phyloP scores from a whole-genome alignment of 371 early-diverging fungal genomes.

The Apophysomyces sp. region DNA sequence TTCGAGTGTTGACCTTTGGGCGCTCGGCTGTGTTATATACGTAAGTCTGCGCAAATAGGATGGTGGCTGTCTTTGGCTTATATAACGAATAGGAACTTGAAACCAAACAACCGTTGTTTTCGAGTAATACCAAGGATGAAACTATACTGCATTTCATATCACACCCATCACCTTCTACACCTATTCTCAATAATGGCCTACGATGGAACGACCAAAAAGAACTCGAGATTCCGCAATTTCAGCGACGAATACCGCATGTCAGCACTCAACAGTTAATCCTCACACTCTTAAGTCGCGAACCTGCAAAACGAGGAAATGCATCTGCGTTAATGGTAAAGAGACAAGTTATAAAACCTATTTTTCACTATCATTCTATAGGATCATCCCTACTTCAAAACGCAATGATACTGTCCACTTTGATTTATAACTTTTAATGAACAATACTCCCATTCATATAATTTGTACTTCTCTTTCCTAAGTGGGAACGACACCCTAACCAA shows the following conservation, averaged over 20 bases:
- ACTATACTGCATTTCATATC: slow-evolving; percentile 51
- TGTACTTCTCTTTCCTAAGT: too few relatives aligned
- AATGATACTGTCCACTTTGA: neutral
- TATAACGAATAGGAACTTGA: slow-evolving; percentile 44
- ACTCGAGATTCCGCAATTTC: slow-evolving; percentile 43
- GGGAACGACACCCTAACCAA: too few relatives aligned
- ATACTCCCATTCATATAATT: too few relatives aligned
- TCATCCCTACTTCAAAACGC: neutral
- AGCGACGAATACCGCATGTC: slow-evolving; percentile 31
- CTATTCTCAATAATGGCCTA: slow-evolving; percentile 44
- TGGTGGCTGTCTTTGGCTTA: too few relatives aligned
- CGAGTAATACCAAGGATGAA: slow-evolving; percentile 44
- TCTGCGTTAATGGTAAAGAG: slow-evolving; percentile 33
- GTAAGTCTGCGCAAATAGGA: slow-evolving; percentile 11
- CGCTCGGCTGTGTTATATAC: slow-evolving; percentile 47
- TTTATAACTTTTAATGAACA: neutral
- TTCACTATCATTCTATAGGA: neutral
- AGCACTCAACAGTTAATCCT: slow-evolving; percentile 35
- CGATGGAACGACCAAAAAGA: slow-evolving; percentile 51
- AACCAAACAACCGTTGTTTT: slow-evolving; percentile 41
- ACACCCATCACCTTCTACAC: slow-evolving; percentile 49
- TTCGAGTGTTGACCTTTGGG: slow-evolving; percentile 48
- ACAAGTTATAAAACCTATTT: neutral
- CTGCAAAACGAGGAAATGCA: slow-evolving; percentile 39
- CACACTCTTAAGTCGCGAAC: slow-evolving; percentile 39